Evolutionary conservation across 768 basidiomycete genomes (phyloP).

Genomic region (Suillus luteus): DNA sequence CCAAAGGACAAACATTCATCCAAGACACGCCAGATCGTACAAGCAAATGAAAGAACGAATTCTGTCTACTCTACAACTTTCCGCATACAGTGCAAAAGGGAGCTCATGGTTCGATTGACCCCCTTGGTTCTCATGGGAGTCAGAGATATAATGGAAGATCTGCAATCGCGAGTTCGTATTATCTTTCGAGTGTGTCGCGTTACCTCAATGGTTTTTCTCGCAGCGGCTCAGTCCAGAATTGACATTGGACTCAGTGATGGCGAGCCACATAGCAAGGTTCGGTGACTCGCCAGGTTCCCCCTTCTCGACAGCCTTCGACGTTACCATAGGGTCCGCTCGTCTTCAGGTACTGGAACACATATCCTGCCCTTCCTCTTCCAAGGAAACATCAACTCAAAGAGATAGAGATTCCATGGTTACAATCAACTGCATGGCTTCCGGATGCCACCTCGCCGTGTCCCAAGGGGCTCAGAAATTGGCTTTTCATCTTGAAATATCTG

Average conservation of each 20-base stretch:
- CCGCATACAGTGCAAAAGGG: slow-evolving; percentile 13
- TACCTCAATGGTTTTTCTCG: slow-evolving; percentile 9
- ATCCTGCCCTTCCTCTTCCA: neutral
- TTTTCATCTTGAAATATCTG: slow-evolving; percentile 1
- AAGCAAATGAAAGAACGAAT: neutral
- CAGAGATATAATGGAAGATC: slow-evolving; percentile 48
- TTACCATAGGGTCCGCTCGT: slow-evolving; percentile 40
- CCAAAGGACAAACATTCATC: neutral
- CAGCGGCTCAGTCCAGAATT: slow-evolving; percentile 42
- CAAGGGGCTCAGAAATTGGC: neutral
- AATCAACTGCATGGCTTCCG: slow-evolving; percentile 3
- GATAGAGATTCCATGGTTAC: slow-evolving; percentile 2
- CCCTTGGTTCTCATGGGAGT: slow-evolving; percentile 53
- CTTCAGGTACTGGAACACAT: slow-evolving; percentile 53
- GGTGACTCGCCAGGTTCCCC: slow-evolving; percentile 24
- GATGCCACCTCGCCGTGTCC: neutral
- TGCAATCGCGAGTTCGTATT: slow-evolving; percentile 45
- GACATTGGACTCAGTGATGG: slow-evolving; percentile 44
- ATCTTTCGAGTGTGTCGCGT: neutral
- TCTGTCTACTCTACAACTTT: neutral
- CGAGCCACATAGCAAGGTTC: slow-evolving; percentile 38
- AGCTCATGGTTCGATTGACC: slow-evolving; percentile 49
- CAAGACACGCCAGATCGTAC: neutral
- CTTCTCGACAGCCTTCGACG: slow-evolving; percentile 40
- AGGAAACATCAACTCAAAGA: slow-evolving; percentile 2